phyloP scores from a whole-genome alignment of 2,329 filamentous ascomycete genomes.

The Capronia epimyces region DNA sequence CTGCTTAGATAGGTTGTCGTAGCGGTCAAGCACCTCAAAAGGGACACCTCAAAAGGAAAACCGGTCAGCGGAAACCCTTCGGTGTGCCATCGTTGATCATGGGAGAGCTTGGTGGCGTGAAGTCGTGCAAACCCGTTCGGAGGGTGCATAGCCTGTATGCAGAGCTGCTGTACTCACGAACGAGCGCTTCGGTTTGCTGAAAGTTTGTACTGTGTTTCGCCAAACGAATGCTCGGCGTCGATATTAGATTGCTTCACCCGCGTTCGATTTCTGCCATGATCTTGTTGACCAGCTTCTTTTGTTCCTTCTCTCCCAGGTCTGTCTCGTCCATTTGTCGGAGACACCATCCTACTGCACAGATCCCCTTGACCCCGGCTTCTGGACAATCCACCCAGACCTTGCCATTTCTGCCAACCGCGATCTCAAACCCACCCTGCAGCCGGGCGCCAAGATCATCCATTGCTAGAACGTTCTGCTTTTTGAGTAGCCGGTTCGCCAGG shows the following conservation, averaged over 20 bases:
- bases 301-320: constrained; percentile 38
- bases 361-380: constrained; percentile 60
- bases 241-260: constrained; percentile 15
- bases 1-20: no score
- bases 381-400: constrained; percentile 81
- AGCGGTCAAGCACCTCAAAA: no score
- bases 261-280: constrained; percentile 39
- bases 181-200: neutral
- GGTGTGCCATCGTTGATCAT: no score
- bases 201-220: neutral
- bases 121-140: neutral
- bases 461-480: constrained; percentile 61
- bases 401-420: constrained; percentile 88
- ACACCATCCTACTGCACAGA: constrained; percentile 72
- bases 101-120: neutral
- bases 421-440: constrained; percentile 70
- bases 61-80: no score
- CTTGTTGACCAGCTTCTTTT: constrained; percentile 43
- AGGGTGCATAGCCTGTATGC: neutral
- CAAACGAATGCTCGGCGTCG: neutral
- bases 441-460: constrained; percentile 77
- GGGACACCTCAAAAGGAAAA: no score
- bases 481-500: constrained; percentile 73
- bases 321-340: constrained; percentile 65
- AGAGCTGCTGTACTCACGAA: no score